Conservation (phyloP, 306 rosid species). For the Gynostemma pentaphyllum region DNA sequence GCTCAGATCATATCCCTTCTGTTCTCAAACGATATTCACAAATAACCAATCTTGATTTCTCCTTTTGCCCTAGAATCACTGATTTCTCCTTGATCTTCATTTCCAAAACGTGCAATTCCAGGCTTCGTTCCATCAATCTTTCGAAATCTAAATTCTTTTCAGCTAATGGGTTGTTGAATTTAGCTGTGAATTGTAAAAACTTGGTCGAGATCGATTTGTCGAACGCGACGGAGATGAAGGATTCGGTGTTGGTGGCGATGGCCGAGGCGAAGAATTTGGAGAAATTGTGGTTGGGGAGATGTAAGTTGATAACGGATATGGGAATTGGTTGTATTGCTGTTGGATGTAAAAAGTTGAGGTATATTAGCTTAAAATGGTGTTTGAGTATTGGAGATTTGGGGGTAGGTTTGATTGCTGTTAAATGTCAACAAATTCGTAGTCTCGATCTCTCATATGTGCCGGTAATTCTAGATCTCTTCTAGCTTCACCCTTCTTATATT, state of each 20-base stretch:
- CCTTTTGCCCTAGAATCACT: constrained; percentile 53
- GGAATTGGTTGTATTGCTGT: constrained; percentile 92
- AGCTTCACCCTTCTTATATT: neutral
- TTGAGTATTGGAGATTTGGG: constrained; percentile 77
- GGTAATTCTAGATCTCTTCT: constrained; percentile 22
- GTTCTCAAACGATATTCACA: constrained; percentile 36
- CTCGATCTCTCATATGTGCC: constrained; percentile 86
- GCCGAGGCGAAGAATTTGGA: constrained; percentile 66
- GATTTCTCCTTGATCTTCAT: constrained; percentile 28
- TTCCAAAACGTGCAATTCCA: constrained; percentile 27
- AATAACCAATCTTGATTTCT: constrained; percentile 38
- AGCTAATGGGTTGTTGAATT: constrained; percentile 33
- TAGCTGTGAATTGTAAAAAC: constrained; percentile 32
- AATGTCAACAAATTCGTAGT: constrained; percentile 52
- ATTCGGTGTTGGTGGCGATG: constrained; percentile 47
- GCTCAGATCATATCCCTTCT: constrained; percentile 44
- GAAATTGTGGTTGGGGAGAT: constrained; percentile 70
- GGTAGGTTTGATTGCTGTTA: constrained; percentile 67
- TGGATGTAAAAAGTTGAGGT: constrained; percentile 63
- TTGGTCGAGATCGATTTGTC: constrained; percentile 71
- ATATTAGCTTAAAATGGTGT: constrained; percentile 78
- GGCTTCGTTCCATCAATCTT: constrained; percentile 50
- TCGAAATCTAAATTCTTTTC: constrained; percentile 61
- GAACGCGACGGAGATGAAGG: constrained; percentile 65
- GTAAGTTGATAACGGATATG: constrained; percentile 66